Evolutionary conservation across 495 filamentous ascomycete genomes (phyloP), one percentile per base, ranked within the genome.

Genomic region (Lepraria neglecta): DNA sequence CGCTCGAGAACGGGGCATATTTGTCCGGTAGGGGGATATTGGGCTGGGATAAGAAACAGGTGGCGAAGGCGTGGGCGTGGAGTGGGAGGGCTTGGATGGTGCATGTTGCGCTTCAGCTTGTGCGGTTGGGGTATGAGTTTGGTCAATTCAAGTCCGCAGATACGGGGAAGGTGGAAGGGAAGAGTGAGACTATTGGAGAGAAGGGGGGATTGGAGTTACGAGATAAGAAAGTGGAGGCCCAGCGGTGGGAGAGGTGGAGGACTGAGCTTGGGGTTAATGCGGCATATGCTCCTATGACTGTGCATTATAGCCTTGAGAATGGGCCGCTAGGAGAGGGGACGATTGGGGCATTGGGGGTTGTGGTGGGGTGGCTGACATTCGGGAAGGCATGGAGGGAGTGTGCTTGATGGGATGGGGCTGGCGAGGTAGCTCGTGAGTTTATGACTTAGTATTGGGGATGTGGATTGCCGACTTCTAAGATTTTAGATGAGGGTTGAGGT

Each of bases 1-100:
- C 78, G 11, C 79, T 95, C 35, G 92, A 97, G 77, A 96, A 96
- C 72, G 83, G 78, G 6, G 87, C 86, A 10, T 96, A 88, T 74
- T 79, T 97, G 10, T 81, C 86, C 6, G 70, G 74, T 24, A 88
- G 90, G 66, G 82, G 83, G 19, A 78, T 96, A 0, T 68, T 95
- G 33, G 77, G 76, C 3, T 82, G 78, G 71, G 78, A 78, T 24
- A 78, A 81, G 5, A 67, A 77, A 58, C 71, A 72, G 56, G 76
- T 82, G 69, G 76, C 69, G 30, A 76, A 75, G 60, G 85, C 83
- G 71, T 84, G 81, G 72, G 68, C 85, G 40, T 95, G 88, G 89
- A 89, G 89, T 70, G 81, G 79, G 17, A 75, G 91, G 17, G 87
- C 86, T 65, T 96, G 92, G 92, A 84, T 84, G 57, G 78, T 77